phyloP scores from a whole-genome alignment of 2,329 filamentous ascomycete genomes.

The Rhytidhysteron rufulum region DNA sequence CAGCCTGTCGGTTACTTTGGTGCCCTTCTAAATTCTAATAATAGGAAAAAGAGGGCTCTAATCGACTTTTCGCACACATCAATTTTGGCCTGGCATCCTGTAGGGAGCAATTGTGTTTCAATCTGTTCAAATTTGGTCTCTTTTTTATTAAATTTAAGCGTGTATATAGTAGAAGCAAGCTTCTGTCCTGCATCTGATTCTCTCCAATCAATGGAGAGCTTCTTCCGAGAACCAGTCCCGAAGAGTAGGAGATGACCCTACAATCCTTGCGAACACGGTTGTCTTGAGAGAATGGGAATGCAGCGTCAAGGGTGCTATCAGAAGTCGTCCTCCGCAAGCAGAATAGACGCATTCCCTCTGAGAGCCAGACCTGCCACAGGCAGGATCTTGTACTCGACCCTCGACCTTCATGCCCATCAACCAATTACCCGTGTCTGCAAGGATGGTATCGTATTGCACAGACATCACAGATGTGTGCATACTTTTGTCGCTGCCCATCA shows the following conservation, averaged over 20 bases:
- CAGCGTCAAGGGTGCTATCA: constrained; percentile 30
- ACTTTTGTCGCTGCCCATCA: constrained; percentile 37
- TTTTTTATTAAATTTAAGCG: constrained; percentile 38
- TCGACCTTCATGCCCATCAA: constrained; percentile 6
- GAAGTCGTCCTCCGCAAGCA: constrained; percentile 35
- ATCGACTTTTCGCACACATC: background rate
- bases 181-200: constrained; percentile 52
- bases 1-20: background rate
- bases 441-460: constrained; percentile 30
- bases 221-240: constrained; percentile 42
- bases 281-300: constrained; percentile 14
- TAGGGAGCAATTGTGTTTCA: too few species aligned
- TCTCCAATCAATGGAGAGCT: constrained; percentile 36
- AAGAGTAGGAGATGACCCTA: constrained; percentile 56
- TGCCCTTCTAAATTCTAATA: too few species aligned
- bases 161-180: constrained; percentile 38
- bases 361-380: constrained; percentile 29
- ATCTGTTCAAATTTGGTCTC: too few species aligned
- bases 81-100: too few species aligned
- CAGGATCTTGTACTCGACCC: constrained; percentile 27
- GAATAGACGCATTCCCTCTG: constrained; percentile 25
- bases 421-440: constrained; percentile 20
- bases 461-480: constrained; percentile 37
- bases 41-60: background rate
- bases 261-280: constrained; percentile 19